Evolutionary conservation across 805 yeast genomes (phyloP).

Genomic region (Lipomyces orientalis): DNA sequence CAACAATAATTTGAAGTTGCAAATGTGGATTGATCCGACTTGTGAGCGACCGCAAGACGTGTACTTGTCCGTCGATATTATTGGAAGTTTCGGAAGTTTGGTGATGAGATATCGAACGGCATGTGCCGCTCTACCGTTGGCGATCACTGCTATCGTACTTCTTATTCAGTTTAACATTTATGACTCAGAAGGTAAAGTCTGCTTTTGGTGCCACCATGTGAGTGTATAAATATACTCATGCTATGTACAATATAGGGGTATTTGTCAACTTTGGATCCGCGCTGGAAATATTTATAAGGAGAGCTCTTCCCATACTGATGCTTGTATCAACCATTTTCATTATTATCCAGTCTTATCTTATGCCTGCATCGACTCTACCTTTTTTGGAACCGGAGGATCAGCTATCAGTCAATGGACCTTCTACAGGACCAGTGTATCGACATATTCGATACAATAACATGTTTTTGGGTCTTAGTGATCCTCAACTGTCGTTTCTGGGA

Average conservation of each 20-base stretch:
- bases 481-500: conserved; percentile 61
- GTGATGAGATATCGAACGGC: conserved; percentile 80
- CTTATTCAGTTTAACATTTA: conserved; percentile 61
- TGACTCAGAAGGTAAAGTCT: conserved; percentile 35
- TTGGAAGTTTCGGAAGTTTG: conserved; percentile 67
- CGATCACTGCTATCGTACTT: conserved; percentile 58
- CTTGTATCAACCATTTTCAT: conserved; percentile 35
- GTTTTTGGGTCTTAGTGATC: conserved; percentile 70
- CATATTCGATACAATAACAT: conserved; percentile 56
- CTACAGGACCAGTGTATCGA: conserved; percentile 34
- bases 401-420: background rate
- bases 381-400: conserved; percentile 49
- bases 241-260: conserved; percentile 10
- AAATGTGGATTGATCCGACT: conserved; percentile 44
- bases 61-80: conserved; percentile 56
- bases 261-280: conserved; percentile 33
- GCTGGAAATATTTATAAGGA: conserved; percentile 43
- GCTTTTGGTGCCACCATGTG: background rate
- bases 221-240: background rate
- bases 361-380: conserved; percentile 46
- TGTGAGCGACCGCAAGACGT: conserved; percentile 24
- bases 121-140: conserved; percentile 70
- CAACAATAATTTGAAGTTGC: conserved; percentile 39
- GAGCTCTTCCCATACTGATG: conserved; percentile 42
- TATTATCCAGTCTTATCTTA: conserved; percentile 43